Conservation (phyloP, 495 filamentous ascomycete genomes). For the Penicillium soppii region DNA sequence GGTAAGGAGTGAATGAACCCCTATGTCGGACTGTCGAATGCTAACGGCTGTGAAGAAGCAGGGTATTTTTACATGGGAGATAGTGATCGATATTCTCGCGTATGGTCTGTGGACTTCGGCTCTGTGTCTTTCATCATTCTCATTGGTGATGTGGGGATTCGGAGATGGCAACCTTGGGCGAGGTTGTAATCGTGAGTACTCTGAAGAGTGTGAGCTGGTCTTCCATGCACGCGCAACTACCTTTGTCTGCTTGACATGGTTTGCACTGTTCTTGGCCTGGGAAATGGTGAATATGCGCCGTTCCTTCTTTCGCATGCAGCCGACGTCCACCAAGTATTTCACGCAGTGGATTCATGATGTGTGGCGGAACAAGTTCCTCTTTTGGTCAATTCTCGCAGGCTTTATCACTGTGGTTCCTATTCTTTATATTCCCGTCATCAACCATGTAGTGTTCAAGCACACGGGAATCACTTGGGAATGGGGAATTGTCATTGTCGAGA, state of each 20-base stretch:
- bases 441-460: slow-evolving; percentile 65
- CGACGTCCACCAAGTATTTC: slow-evolving; percentile 44
- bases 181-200: slow-evolving; percentile 55
- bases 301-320: slow-evolving; percentile 63
- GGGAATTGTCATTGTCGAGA: slow-evolving; percentile 54
- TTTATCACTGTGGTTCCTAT: slow-evolving; percentile 66
- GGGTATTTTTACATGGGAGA: slow-evolving; percentile 61
- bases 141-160: slow-evolving; percentile 55
- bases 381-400: slow-evolving; percentile 62
- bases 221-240: slow-evolving; percentile 64
- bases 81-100: slow-evolving; percentile 58
- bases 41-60: no score
- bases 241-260: slow-evolving; percentile 64
- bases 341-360: slow-evolving; percentile 56
- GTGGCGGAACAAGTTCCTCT: slow-evolving; percentile 68
- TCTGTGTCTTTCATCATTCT: slow-evolving; percentile 58
- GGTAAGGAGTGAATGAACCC: no score
- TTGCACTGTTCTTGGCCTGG: slow-evolving; percentile 64
- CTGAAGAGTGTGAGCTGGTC: slow-evolving; percentile 51
- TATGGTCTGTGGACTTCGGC: slow-evolving; percentile 62
- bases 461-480: slow-evolving; percentile 66
- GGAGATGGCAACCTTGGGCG: slow-evolving; percentile 56
- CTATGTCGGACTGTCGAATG: no score
- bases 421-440: slow-evolving; percentile 66
- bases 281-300: slow-evolving; percentile 64